Base-by-base conservation (phyloP, 352 stramenopile genomes). In the Globisporangium acanthophoron region DNA sequence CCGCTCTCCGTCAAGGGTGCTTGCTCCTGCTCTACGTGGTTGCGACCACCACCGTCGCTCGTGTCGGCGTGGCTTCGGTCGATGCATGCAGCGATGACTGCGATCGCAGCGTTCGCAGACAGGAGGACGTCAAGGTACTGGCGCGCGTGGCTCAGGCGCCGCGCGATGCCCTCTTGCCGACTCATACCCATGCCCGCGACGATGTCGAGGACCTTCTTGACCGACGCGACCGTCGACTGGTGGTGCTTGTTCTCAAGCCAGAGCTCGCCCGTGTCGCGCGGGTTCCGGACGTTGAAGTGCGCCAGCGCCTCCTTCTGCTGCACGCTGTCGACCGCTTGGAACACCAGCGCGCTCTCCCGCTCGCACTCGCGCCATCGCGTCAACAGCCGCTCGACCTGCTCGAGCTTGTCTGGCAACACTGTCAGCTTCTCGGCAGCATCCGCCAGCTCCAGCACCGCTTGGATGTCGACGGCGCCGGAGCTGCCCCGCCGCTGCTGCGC, bases 311-410 rank as follows among this genome's bases (percentile, higher is more conserved):
- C 72, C 2, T 65, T 40, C 7, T 54, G 56, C 21, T 73, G 56
- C 40, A 80, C 64, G 12, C 54, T 35, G 2, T 55, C 51, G 6
- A 74, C 49, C 3, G 54, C 59, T 2, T 66, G 55, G 15, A 84
- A 20, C 18, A 83, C 53, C 12, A 55, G 39, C 0, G 46, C n/a
- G 29, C 61, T 64, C n/a, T 52, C 37, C 5, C 44, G 41, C 24
- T 65, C 56, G 52, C 56, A 59, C 39, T 64, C 53, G 35, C 67
- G 62, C 71, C 75, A 81, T 24, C 71, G 56, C 5, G 49, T 24
- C 1, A 69, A 52, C 4, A 79, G 57, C 11, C 67, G 35, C 20
- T 67, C 64, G 31, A 86, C 27, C 11, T 56, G 55, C 11, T 48
- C 46, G 33, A 80, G 1, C 12, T 59, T 63, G 33, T 51, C 51